Base-by-base conservation (phyloP, 352 stramenopile species). In the Phytopythium litorale region DNA sequence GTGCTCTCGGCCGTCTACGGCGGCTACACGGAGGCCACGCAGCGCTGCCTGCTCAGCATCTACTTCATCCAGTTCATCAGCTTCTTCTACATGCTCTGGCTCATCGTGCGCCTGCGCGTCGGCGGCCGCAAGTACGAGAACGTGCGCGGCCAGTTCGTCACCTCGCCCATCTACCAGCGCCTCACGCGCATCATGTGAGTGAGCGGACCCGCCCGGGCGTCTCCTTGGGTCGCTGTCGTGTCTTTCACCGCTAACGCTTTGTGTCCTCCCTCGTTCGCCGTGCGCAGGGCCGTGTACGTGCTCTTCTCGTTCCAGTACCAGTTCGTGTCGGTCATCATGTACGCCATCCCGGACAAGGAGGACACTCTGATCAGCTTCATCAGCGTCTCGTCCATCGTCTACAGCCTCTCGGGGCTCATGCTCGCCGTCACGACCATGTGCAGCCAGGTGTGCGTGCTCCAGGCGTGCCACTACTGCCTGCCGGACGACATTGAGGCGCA, bases 291-390 rank as follows among this genome's bases (percentile, higher is more conserved):
- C 25, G 53, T 65, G 0, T 78, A 80, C 58, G 63, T 67, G 19
- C 35, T 88, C 0, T 88, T 84, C 53, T 66, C 77, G 35, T 45
- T 79, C 28, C 81, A 87, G 56, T 88, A 75, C 65, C 70, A 82
- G 30, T 58, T 76, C 15, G 68, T 68, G 7, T 87, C 77, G 32
- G 62, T 88, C 35, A 63, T 88, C 55, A 68, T 73, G 28, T 81
- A 84, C 53, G 33, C 72, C 15, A 58, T 67, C 45, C 63, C 72
- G 4, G 62, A 70, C 18, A 67, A 64, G 19, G 55, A 66, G 46
- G 50, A 59, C 46, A 62, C 56, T 1, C 56, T 71, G 1, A 57
- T 81, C 9, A 70, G 43, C 53, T 82, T 73, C 64, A 77, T 81
- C 19, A 73, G 73, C 13, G 30, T 76, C 4, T 78, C 72, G 25